These are phyloP conservation scores for Daldinia concentrica DNA, from an alignment of 495 filamentous ascomycete genomes.

Conservation along the genomic window DNA sequence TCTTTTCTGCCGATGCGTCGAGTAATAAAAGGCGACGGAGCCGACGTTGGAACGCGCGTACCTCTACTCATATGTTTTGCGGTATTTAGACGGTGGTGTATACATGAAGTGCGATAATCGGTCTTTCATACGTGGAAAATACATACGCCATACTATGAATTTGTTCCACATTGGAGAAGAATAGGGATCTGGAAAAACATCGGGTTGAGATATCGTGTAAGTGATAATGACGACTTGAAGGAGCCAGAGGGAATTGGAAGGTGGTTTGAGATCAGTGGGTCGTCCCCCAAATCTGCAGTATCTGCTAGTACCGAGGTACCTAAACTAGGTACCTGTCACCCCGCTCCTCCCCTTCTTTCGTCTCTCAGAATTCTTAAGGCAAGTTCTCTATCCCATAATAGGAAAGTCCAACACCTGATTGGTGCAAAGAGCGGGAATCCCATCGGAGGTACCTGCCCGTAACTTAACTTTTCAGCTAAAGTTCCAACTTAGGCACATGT, in stretches of 20 bases:
- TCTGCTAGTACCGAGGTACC: background rate
- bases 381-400: background rate
- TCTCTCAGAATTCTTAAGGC: background rate
- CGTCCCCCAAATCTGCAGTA: background rate
- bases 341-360: background rate
- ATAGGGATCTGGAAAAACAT: background rate
- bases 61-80: constrained; percentile 1
- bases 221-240: constrained; percentile 27
- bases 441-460: constrained; percentile 33
- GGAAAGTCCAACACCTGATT: constrained; percentile 7
- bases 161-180: background rate
- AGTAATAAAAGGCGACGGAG: constrained; percentile 34
- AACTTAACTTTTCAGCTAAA: background rate
- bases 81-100: background rate
- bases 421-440: constrained; percentile 1
- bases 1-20: constrained; percentile 38
- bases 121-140: background rate
- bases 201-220: background rate
- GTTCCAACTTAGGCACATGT: background rate
- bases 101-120: background rate
- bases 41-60: background rate
- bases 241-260: constrained; percentile 29
- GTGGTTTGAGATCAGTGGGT: constrained; percentile 37
- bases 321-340: background rate
- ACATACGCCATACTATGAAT: background rate